Evolutionary conservation across 2,329 filamentous ascomycete species (phyloP).

Genomic region (Colletotrichum chlorophyti): DNA sequence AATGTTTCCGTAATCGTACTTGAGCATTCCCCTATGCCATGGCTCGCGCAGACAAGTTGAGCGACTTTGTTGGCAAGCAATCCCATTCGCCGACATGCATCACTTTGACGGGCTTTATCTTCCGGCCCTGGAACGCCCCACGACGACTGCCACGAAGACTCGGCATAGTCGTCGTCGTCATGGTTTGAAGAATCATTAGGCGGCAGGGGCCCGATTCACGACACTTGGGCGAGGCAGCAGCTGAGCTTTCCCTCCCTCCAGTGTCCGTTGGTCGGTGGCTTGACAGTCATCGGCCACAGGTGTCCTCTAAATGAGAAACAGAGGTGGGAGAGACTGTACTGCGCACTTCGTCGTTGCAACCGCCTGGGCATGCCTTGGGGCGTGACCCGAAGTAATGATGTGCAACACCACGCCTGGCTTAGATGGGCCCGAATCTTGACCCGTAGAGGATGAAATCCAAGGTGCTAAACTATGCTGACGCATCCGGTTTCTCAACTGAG

Average conservation of each 20-base stretch:
- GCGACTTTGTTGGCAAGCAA: too few relatives aligned
- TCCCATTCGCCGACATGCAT: too few relatives aligned
- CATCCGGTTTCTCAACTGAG: too few relatives aligned
- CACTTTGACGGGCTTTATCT: background rate
- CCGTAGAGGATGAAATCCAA: background rate
- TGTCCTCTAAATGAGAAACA: too few relatives aligned
- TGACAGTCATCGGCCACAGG: too few relatives aligned
- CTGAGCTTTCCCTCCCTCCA: background rate
- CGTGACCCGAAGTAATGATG: background rate
- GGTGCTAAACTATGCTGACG: background rate
- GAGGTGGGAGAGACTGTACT: too few relatives aligned
- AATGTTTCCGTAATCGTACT: too few relatives aligned
- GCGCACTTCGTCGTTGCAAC: constrained; percentile 1
- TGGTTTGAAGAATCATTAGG: background rate
- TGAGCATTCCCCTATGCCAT: background rate
- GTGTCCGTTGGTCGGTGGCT: too few relatives aligned
- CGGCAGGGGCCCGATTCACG: background rate
- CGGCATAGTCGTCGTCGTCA: background rate
- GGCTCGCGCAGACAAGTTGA: background rate
- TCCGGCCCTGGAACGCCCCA: background rate
- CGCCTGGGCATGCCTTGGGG: background rate
- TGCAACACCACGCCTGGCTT: background rate
- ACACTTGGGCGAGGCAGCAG: background rate
- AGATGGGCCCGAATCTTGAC: background rate
- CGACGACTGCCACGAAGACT: background rate